Percentiles rank a stretch among this genome's conserved stretches.
phyloP scores from a whole-genome alignment of 2,329 filamentous ascomycete genomes.

The Cordyceps tenuipes region DNA sequence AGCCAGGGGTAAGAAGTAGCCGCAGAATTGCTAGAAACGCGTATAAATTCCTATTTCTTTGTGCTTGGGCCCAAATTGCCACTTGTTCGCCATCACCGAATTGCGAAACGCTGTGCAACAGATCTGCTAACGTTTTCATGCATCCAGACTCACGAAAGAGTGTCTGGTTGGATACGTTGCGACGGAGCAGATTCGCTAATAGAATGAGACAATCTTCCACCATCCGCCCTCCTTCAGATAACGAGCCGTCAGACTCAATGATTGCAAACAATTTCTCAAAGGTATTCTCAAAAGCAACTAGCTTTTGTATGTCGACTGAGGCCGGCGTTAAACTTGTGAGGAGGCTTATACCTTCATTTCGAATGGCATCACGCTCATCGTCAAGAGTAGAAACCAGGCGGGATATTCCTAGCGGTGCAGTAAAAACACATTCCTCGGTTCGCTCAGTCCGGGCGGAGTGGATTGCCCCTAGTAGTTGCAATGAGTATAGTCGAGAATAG shows the following conservation, averaged over 20 bases:
- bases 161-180: conserved; percentile 87
- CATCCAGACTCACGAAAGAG: conserved; percentile 88
- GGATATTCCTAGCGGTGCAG: conserved; percentile 79
- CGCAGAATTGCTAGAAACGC: conserved; percentile 79
- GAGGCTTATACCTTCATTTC: conserved; percentile 80
- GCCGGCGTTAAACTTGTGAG: conserved; percentile 81
- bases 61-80: conserved; percentile 65
- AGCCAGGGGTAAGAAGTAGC: conserved; percentile 76
- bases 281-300: conserved; percentile 90
- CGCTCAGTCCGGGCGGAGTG: conserved; percentile 77
- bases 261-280: conserved; percentile 82
- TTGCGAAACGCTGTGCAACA: conserved; percentile 55
- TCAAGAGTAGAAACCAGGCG: conserved; percentile 77
- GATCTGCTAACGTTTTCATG: conserved; percentile 59
- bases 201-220: conserved; percentile 92
- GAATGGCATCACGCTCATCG: conserved; percentile 75
- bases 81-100: conserved; percentile 49
- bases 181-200: conserved; percentile 76
- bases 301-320: conserved; percentile 83
- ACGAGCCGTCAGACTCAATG: conserved; percentile 70
- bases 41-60: conserved; percentile 85
- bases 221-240: conserved; percentile 73
- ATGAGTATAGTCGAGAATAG: conserved; percentile 80
- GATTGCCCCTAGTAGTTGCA: conserved; percentile 84
- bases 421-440: conserved; percentile 89